Evolutionary conservation across 2,329 filamentous ascomycete species (phyloP), one percentile per base, ranked within the genome.

Genomic region (Fusarium illudens): DNA sequence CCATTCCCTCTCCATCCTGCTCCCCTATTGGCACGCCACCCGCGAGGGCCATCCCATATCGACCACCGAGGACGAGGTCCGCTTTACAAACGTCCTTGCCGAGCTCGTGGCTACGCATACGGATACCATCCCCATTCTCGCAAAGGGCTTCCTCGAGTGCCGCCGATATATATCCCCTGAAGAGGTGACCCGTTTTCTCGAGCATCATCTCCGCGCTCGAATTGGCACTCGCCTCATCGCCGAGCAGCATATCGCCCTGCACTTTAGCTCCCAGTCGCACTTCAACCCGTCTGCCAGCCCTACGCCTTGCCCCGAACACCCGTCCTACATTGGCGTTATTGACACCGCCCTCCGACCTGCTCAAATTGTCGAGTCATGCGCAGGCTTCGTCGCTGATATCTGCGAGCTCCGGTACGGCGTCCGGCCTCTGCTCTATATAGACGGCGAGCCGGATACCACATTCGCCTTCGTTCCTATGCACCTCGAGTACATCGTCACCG

Each of bases 401-500:
- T 98, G 95, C 81, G 96, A 98, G 82, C 86, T 97, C 33, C 95
- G 96, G 65, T 99, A 99, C 75, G 96, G 96, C 53, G 89, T 96
- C 2, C 88, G 96, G 0, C 96, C 96, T 0, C 86, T 85, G 3
- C 86, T 97, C 73, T 82, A 90, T 48, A 91, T 99, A 73, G 92
- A 94, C 70, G 96, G 96, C 68, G 91, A 96, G 76, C 90, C 92
- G 0, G 90, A 92, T 53, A 93, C 94, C n/a, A 90, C 89, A 0
- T 97, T 99, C 75, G 94, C 95, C 19, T 96, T 96, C 75, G 90
- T 99, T 9, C 96, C 96, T 13, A 96, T 97, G 77, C 96, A 99
- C 78, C 86, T 99, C 22, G 95, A 98, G 79, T 99, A 99, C 79
- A 97, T 99, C 68, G 88, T 97, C 68, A 99, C 95, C 0, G 96